Evolutionary conservation across 2,329 filamentous ascomycete species (phyloP).

Genomic region (Colletotrichum abscissum): DNA sequence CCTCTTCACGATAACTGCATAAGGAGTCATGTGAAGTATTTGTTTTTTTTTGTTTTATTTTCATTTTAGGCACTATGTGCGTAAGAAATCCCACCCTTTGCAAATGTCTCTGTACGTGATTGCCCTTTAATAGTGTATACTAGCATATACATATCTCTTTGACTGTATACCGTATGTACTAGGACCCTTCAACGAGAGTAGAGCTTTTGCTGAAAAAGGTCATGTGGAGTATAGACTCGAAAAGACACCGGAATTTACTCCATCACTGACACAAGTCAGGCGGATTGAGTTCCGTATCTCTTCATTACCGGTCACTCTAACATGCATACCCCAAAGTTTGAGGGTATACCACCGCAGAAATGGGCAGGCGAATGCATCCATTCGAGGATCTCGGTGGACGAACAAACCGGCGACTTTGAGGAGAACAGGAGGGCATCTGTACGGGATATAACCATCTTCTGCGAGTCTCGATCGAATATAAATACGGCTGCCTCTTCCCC

Average conservation of each 20-base stretch:
- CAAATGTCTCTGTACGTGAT: too few relatives aligned
- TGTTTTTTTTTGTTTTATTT: too few relatives aligned
- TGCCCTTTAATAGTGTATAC: too few relatives aligned
- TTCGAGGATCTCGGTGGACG: background rate
- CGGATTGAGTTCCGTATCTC: background rate
- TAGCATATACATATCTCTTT: too few relatives aligned
- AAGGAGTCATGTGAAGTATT: background rate
- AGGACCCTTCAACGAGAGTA: too few relatives aligned
- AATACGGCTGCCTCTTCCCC: background rate
- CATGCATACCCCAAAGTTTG: background rate
- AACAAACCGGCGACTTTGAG: background rate
- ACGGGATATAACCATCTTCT: too few relatives aligned
- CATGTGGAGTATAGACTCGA: background rate
- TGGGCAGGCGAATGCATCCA: background rate
- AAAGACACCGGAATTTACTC: background rate
- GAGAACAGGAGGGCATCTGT: background rate
- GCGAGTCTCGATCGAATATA: background rate
- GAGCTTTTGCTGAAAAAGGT: too few relatives aligned
- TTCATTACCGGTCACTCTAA: too few relatives aligned
- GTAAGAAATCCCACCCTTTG: too few relatives aligned
- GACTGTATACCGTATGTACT: too few relatives aligned
- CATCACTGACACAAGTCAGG: background rate
- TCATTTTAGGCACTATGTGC: too few relatives aligned
- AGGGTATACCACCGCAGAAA: background rate
- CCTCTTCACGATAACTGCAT: background rate